Evolutionary conservation across 768 basidiomycete species (phyloP).

Genomic region (Boletus tomentosulus): DNA sequence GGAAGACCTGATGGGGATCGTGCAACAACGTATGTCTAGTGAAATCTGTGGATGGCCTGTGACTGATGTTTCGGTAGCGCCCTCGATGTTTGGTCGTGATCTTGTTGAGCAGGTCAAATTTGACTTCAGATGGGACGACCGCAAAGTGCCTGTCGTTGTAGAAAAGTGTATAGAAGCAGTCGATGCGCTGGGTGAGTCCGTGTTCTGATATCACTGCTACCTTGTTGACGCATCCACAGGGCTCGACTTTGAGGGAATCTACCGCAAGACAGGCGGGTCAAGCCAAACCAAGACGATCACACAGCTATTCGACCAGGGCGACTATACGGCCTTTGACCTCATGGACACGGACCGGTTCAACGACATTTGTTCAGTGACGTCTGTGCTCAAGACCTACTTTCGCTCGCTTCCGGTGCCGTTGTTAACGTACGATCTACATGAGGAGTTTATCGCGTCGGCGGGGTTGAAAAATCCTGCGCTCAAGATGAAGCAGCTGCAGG

Average conservation of each 20-base stretch:
- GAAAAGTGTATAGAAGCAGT: slow-evolving; percentile 96
- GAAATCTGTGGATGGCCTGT: slow-evolving; percentile 4
- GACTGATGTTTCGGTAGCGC: slow-evolving; percentile 42
- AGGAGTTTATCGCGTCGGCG: slow-evolving; percentile 79
- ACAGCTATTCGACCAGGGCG: slow-evolving; percentile 89
- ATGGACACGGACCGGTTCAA: slow-evolving; percentile 87
- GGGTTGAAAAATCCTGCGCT: slow-evolving; percentile 57
- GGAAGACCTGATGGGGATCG: slow-evolving; percentile 29
- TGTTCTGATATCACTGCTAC: neutral
- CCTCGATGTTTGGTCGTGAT: slow-evolving; percentile 92
- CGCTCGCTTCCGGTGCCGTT: slow-evolving; percentile 88
- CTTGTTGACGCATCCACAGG: slow-evolving; percentile 41
- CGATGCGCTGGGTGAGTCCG: slow-evolving; percentile 68
- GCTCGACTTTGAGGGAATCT: slow-evolving; percentile 95
- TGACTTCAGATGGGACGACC: slow-evolving; percentile 56
- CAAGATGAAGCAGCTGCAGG: slow-evolving; percentile 59
- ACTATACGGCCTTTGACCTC: slow-evolving; percentile 86
- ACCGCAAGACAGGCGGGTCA: slow-evolving; percentile 94
- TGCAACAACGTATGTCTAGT: slow-evolving; percentile 14
- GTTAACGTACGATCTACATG: slow-evolving; percentile 86
- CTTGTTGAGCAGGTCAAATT: slow-evolving; percentile 77
- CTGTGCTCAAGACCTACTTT: slow-evolving; percentile 96
- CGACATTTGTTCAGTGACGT: slow-evolving; percentile 95
- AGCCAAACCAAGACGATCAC: slow-evolving; percentile 91
- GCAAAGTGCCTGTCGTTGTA: slow-evolving; percentile 80